Evolutionary conservation across 129 eudicot genomes (phyloP).

Genomic region (sunflower (Helianthus annuus)): DNA sequence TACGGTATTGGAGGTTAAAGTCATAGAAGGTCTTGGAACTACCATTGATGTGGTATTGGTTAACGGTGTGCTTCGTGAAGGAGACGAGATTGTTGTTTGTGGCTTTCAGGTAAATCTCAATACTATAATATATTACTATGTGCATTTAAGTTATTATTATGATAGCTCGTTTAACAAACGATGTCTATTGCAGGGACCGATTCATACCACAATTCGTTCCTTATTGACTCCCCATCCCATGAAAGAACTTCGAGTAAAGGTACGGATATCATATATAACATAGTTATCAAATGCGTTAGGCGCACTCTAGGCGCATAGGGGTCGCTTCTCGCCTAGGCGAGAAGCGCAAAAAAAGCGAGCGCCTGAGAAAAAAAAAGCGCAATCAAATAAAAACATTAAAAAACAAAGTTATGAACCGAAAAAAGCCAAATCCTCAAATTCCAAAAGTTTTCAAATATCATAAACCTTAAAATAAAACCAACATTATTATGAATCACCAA

Average conservation of each 20-base stretch:
- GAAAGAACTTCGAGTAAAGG: conserved; percentile 98
- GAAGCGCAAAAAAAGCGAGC: too few relatives aligned
- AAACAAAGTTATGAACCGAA: too few relatives aligned
- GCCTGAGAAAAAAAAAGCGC: too few relatives aligned
- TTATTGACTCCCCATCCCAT: conserved; percentile 94
- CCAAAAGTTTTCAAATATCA: too few relatives aligned
- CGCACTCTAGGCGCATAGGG: too few relatives aligned
- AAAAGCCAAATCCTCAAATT: too few relatives aligned
- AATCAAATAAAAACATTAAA: too few relatives aligned
- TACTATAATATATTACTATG: not conserved
- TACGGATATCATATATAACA: conserved; percentile 23
- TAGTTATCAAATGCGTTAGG: too few relatives aligned
- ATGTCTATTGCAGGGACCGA: conserved; percentile 64
- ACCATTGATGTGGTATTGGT: conserved; percentile 94
- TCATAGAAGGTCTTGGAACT: conserved; percentile 96
- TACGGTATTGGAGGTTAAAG: conserved; percentile 98
- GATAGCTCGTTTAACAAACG: conserved; percentile 20
- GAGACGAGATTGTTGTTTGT: conserved; percentile 93
- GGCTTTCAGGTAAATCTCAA: conserved; percentile 79
- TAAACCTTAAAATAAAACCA: too few relatives aligned
- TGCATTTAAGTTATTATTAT: conserved; percentile 8
- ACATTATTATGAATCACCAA: too few relatives aligned
- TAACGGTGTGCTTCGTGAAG: conserved; percentile 97
- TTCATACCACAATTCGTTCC: conserved; percentile 79
- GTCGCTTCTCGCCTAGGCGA: too few relatives aligned